Evolutionary conservation across 108 stramenopile genomes (phyloP), one percentile per base, ranked within the genome.

Genomic region (Skeletonema costatum): DNA sequence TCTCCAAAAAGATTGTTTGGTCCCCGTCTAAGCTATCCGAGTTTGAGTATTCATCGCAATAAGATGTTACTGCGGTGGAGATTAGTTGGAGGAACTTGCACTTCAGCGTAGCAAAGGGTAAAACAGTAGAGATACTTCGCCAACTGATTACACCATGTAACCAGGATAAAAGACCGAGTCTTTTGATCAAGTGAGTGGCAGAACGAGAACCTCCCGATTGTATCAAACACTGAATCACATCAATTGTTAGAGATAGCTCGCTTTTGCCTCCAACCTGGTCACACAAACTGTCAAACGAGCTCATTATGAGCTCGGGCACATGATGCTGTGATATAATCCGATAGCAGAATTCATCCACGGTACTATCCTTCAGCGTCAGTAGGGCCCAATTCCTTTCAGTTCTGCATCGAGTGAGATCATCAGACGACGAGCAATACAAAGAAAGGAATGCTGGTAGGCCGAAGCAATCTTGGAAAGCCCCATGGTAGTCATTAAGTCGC

Each of bases 371-470:
- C n/a, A 95, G 56, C 2, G 81, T 60, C 41, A 86, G 71, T 1
- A 95, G 73, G 2, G 90, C 92, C 90, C 90, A 95, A 39, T 82
- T 71, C 36, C 92, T 75, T 77, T 95, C 94, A 44, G 64, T 73
- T 65, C 84, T 78, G 10, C 88, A 74, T 17, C 88, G 86, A 41
- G 53, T 64, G 25, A 68, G 19, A 11, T 88, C 88, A 44, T 90
- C 87, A 0, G 84, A 69, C 13, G 86, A 70, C 5, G 92, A 92
- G 60, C 92, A 95, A 76, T 92, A 95, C 10, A 93, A 64, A n/a
- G 91, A 82, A 4, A 95, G 86, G 73, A 95, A 95, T 44, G 81
- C 74, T 30, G 94, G 94, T 32, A 95, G 76, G n/a, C 84, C 83
- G 61, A 82, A 83, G 69, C 85, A 77, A 74, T 95, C 92, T 61